These are phyloP conservation scores for Alternaria sp. DNA, from an alignment of 2,329 filamentous ascomycete species.

Conservation along the genomic window DNA sequence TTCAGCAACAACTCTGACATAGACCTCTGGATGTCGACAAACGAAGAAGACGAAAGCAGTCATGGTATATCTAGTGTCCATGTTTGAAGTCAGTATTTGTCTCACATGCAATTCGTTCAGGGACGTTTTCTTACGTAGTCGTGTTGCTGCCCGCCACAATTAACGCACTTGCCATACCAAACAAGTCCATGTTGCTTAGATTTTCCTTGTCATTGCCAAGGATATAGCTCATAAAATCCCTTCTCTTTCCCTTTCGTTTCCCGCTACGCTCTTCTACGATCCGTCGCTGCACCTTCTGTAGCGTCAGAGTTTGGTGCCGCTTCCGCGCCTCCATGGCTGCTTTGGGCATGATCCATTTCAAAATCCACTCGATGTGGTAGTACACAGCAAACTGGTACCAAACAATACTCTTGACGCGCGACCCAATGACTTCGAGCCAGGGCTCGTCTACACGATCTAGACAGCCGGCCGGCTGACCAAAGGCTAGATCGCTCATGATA, in stretches of 20 bases:
- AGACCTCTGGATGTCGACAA: background rate
- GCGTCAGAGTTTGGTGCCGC: slow-evolving; percentile 6
- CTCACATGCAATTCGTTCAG: too few species aligned
- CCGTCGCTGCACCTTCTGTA: slow-evolving; percentile 7
- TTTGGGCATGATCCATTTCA: slow-evolving; percentile 3
- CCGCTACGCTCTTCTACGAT: slow-evolving; percentile 2
- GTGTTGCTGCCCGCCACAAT: slow-evolving; percentile 11
- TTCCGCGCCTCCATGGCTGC: slow-evolving; percentile 11
- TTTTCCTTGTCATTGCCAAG: slow-evolving; percentile 7
- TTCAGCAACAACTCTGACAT: background rate
- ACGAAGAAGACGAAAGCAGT: slow-evolving; percentile 7
- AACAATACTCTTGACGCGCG: slow-evolving; percentile 9
- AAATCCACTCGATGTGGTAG: slow-evolving; percentile 9
- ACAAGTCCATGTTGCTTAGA: slow-evolving; percentile 6
- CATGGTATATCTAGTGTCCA: background rate
- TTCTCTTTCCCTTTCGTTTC: background rate
- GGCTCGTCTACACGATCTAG: slow-evolving; percentile 8
- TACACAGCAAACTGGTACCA: slow-evolving; percentile 8
- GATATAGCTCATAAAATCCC: slow-evolving; percentile 8
- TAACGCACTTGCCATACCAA: slow-evolving; percentile 10
- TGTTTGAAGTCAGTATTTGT: too few species aligned
- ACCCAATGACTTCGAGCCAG: slow-evolving; percentile 1
- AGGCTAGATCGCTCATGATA: slow-evolving; percentile 10
- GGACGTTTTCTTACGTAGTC: background rate
- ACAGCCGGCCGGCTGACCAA: slow-evolving; percentile 5